phyloP scores from a whole-genome alignment of 163 green algal species.

The Chloromonas sp. region DNA sequence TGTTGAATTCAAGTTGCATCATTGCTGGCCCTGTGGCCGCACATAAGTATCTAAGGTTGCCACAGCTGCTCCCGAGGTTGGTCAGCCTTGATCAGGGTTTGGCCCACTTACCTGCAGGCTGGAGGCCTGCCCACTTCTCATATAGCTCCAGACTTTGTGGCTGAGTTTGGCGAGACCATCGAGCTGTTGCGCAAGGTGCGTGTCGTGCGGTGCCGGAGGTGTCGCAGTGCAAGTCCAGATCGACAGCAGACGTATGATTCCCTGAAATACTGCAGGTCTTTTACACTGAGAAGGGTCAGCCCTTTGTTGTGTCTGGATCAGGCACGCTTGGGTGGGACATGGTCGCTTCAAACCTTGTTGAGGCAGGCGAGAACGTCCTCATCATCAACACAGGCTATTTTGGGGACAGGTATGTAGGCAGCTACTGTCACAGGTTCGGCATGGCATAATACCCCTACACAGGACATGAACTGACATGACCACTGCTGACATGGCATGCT shows the following conservation, averaged over 20 bases:
- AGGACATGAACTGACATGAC: too few species aligned
- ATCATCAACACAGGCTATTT: slow-evolving; percentile 26
- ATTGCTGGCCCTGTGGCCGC: not conserved
- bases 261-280: slow-evolving; percentile 7
- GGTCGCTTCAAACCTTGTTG: slow-evolving; percentile 16
- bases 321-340: slow-evolving; percentile 23
- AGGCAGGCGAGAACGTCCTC: slow-evolving; percentile 17
- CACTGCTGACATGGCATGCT: too few species aligned
- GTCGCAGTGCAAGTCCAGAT: not conserved
- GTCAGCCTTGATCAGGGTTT: too few species aligned
- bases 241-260: not conserved
- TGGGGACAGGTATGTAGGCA: slow-evolving; percentile 12
- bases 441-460: too few species aligned
- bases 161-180: slow-evolving; percentile 18
- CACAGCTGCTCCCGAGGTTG: too few species aligned
- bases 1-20: not conserved
- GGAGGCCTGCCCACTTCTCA: slow-evolving; percentile 17
- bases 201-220: not conserved
- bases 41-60: too few species aligned
- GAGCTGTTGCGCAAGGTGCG: slow-evolving; percentile 22
- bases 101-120: not conserved
- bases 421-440: too few species aligned
- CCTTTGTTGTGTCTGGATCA: slow-evolving; percentile 14
- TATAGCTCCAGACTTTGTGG: slow-evolving; percentile 10
- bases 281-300: slow-evolving; percentile 14